Base-by-base conservation (phyloP, 495 filamentous ascomycete genomes). In the Glonium stellatum region DNA sequence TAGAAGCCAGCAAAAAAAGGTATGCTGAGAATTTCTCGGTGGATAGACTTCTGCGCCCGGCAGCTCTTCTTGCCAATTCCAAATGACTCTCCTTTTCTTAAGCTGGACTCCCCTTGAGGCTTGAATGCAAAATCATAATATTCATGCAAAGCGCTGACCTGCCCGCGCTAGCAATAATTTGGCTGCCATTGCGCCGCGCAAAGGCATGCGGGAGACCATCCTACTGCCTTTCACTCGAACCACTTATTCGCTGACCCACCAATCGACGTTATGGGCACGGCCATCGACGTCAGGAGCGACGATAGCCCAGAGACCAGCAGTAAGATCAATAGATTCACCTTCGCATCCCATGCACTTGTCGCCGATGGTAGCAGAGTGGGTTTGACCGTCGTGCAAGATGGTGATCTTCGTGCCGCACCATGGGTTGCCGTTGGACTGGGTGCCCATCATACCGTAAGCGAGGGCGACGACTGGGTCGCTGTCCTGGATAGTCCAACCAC, bases 401-500 rank as follows among this genome's bases (percentile, higher is more conserved):
- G 48, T 68, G 60, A 75, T 69, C 15, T 36, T 25, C 44, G 62
- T 58, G 39, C 75, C 73, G 68, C 77, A 78, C 12, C 69, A 47
- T 5, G 74, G 63, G 67, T 78, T 78, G 8, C 61, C 49, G 66
- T 78, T 79, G 18, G 75, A 68, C 15, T 25, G 21, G 59, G 77
- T 73, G 25, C 54, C 59, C 9, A 31, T 52, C 36, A 72, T 57
- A 5, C 4, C n/a, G 15, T 63, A 22, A n/a, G 70, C 59, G 37
- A 79, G 55, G 15, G 77, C 77, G 54, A 74, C 72, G 42, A 77
- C 62, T 48, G 31, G 21, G 18, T 78, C 70, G 22, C 21, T 18
- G 34, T 53, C 25, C 1, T 0, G 0, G 59, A 53, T 71, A 1
- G 49, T 54, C 1, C 21, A 21, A 36, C 77, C 78, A 53, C 78